Evolutionary conservation across 148 eudicot genomes (phyloP), one percentile per base, ranked within the genome.

Genomic region (Heliosperma pusillum): DNA sequence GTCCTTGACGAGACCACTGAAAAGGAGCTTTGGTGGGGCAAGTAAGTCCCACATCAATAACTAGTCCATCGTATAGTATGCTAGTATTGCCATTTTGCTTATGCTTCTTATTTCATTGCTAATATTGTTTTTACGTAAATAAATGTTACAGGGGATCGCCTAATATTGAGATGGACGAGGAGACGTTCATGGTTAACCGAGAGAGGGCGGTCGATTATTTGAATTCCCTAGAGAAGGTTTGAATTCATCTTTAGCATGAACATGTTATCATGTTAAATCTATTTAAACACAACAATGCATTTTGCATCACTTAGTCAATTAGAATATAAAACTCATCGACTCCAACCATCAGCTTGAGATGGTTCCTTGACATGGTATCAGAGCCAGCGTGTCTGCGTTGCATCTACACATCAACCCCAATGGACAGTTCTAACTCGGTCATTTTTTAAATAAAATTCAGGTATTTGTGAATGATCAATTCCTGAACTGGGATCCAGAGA

Each of bases 21-120:
- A 7, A 70, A 86, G 16, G 96, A 91, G 71, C 96, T 94, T 77
- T 94, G 98, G 98, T 94, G 98, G 98, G 98, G 98, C 82, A 94
- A 94, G 98, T 94, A 86, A 80, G 98, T 83, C 0, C 7, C 27
- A n/a, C 33, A n/a, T 53, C 2, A 33, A 57, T 1, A 59, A n/a
- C n/a, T n/a, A n/a, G n/a, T n/a, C n/a, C n/a, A n/a, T n/a, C n/a
- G n/a, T n/a, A n/a, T n/a, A n/a, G n/a, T n/a, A n/a, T n/a, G n/a
- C n/a, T 59, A n/a, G 40, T 21, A 44, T 0, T 22, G 1, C 1
- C 1, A 0, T 1, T 33, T n/a, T 1, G 17, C n/a, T 20, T 19
- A 5, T 17, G 33, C 21, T 27, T 10, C 9, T 53, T 0, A 7
- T 50, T 9, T 16, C 17, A 4, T 5, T 19, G 4, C 65, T 27